Evolutionary conservation across 768 basidiomycete species (phyloP).

Genomic region (Boletus insuetus): DNA sequence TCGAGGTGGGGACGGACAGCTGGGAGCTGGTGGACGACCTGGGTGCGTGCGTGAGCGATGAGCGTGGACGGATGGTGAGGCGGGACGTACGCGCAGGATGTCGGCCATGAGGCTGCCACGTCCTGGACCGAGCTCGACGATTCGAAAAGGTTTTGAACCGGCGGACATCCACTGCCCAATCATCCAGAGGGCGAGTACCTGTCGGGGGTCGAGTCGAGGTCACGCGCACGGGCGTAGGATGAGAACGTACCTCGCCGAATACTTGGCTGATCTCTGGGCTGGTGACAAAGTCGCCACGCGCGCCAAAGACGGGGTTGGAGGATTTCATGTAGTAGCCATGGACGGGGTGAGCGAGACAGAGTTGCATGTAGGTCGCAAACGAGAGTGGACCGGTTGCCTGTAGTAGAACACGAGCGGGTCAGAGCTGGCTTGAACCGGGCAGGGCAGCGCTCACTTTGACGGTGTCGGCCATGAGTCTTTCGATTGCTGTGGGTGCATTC

Average conservation of each 20-base stretch:
- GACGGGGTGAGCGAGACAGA: constrained; percentile 85
- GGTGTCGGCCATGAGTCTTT: constrained; percentile 65
- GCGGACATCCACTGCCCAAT: constrained; percentile 67
- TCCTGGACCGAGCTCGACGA: constrained; percentile 94
- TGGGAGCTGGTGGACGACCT: constrained; percentile 56
- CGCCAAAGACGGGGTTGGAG: constrained; percentile 74
- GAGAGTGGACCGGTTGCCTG: constrained; percentile 89
- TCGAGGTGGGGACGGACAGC: constrained; percentile 33
- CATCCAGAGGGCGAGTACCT: constrained; percentile 90
- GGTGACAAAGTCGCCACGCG: constrained; percentile 90
- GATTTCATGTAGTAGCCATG: constrained; percentile 91
- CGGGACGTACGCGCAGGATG: constrained; percentile 65
- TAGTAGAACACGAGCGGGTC: background rate
- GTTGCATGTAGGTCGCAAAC: constrained; percentile 86
- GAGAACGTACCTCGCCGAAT: constrained; percentile 83
- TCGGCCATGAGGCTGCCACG: constrained; percentile 91
- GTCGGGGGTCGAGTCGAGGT: constrained; percentile 18
- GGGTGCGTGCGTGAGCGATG: background rate
- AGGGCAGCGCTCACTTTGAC: constrained; percentile 48
- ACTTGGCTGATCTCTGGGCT: constrained; percentile 95
- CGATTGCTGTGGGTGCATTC: constrained; percentile 41
- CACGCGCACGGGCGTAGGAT: background rate
- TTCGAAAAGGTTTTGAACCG: constrained; percentile 53
- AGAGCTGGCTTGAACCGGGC: background rate
- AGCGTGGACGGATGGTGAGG: background rate